Conservation (phyloP, 768 basidiomycete species). For the Panaeolus cyanescens region DNA sequence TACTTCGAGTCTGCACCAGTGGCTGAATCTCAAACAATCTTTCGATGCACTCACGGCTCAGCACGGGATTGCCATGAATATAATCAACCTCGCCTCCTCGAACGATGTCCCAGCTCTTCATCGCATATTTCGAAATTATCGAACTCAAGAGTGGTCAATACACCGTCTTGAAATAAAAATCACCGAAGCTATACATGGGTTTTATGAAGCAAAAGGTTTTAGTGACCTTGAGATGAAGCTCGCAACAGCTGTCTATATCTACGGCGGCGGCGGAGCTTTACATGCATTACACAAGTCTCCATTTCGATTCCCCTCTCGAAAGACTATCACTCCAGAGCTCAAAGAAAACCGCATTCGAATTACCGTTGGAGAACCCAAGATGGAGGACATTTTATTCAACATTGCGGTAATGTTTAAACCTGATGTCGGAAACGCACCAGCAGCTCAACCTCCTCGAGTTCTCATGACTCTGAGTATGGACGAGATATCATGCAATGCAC, state of each 20-base stretch:
- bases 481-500: conserved; percentile 23
- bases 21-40: neutral
- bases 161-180: conserved; percentile 15
- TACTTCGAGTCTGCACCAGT: neutral
- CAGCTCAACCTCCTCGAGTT: conserved; percentile 10
- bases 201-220: conserved; percentile 21
- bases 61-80: conserved; percentile 7
- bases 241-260: conserved; percentile 21
- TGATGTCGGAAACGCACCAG: conserved; percentile 7
- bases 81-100: conserved; percentile 16
- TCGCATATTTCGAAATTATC: conserved; percentile 23
- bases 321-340: conserved; percentile 16
- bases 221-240: conserved; percentile 23
- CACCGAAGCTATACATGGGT: conserved; percentile 13
- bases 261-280: conserved; percentile 28
- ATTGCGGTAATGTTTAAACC: conserved; percentile 22
- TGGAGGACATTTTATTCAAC: conserved; percentile 21
- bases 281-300: conserved; percentile 27
- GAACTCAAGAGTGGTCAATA: conserved; percentile 12
- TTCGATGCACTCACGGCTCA: conserved; percentile 6
- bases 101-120: conserved; percentile 26
- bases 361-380: conserved; percentile 9
- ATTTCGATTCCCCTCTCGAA: conserved; percentile 20
- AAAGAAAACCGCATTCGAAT: conserved; percentile 15
- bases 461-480: conserved; percentile 23